phyloP scores from a whole-genome alignment of 345 rosid species.

The Acer yangbiense region DNA sequence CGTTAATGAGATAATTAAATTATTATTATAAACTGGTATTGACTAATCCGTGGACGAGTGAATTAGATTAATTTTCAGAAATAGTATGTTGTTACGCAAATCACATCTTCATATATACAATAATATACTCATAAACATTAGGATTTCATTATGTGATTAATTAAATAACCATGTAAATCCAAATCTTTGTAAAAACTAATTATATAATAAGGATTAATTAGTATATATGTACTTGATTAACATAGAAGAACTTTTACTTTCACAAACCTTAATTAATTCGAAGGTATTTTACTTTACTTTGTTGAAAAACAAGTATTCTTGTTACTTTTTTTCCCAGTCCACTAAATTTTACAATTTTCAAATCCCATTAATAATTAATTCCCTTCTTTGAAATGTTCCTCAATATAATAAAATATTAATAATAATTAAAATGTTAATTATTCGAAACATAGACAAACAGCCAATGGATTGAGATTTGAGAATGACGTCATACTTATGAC shows the following conservation, averaged over 20 bases:
- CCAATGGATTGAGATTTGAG: neutral
- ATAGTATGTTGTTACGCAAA: no score
- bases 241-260: neutral
- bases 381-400: conserved; percentile 5
- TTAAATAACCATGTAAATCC: no score
- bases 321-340: neutral
- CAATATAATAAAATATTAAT: neutral
- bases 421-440: neutral
- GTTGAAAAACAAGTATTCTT: neutral
- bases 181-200: no score
- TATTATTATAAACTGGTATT: no score
- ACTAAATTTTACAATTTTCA: conserved; percentile 2
- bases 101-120: no score
- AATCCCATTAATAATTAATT: neutral
- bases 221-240: neutral
- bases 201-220: no score
- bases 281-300: neutral
- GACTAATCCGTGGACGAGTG: no score
- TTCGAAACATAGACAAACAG: neutral
- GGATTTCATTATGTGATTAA: no score
- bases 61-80: no score
- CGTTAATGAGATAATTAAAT: neutral
- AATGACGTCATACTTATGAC: conserved; percentile 20
- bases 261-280: conserved; percentile 11
- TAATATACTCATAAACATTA: no score